Conservation (phyloP, 805 yeast genomes). For the Cyberlindnera saturnus region DNA sequence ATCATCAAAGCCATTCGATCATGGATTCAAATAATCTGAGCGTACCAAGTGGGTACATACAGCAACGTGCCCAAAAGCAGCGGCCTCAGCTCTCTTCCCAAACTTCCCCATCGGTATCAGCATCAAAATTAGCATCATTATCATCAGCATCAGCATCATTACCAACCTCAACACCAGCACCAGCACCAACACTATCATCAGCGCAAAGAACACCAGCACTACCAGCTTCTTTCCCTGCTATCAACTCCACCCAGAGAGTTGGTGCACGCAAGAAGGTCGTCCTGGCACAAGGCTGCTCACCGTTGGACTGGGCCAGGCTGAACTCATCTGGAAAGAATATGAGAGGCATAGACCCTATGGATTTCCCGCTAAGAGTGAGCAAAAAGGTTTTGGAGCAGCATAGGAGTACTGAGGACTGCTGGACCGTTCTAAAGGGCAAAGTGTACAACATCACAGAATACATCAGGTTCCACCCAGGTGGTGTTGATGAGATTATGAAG, state of each 20-base stretch:
- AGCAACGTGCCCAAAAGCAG: not conserved
- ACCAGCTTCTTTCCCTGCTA: constrained; percentile 9
- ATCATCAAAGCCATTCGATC: too few species aligned
- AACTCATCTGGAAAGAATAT: constrained; percentile 44
- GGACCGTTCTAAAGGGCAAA: constrained; percentile 77
- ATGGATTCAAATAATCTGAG: too few species aligned
- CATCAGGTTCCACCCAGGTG: constrained; percentile 89
- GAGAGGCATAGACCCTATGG: constrained; percentile 43
- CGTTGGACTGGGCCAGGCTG: constrained; percentile 76
- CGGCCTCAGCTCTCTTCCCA: not conserved
- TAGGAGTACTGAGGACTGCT: constrained; percentile 58
- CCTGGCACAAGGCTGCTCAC: constrained; percentile 75
- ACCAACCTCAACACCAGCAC: not conserved
- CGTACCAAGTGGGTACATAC: not conserved
- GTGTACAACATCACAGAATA: constrained; percentile 88
- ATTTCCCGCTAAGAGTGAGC: constrained; percentile 54
- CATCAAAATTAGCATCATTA: too few species aligned
- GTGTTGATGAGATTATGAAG: constrained; percentile 66
- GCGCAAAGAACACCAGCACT: not conserved
- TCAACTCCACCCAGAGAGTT: constrained; percentile 17
- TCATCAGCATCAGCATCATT: not conserved
- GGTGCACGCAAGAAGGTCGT: constrained; percentile 42
- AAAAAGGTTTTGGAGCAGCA: constrained; percentile 57
- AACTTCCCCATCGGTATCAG: not conserved
- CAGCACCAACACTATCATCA: not conserved